Evolutionary conservation across 1,284 basidiomycete species (phyloP), one percentile per base, ranked within the genome.

Genomic region (Apiotrichum brassicae): DNA sequence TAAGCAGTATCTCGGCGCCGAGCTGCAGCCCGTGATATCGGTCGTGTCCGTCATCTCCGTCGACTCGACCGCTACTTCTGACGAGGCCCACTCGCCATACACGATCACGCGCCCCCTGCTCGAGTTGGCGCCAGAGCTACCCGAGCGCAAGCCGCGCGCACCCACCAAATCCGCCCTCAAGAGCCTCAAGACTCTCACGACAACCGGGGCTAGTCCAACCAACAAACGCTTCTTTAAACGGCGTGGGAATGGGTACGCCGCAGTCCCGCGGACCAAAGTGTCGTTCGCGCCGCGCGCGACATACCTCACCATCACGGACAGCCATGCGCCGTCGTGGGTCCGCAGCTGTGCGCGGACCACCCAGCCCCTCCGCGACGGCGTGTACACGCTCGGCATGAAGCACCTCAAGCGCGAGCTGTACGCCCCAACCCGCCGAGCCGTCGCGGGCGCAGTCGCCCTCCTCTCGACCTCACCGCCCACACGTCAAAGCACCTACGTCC

Each of bases 381-480:
- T 28, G 26, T 42, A 25, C 40, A 42, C 40, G 18, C 26, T 42
- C 26, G 28, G 40, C 26, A 42, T 42, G 40, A n/a, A 16, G 40
- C 40, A 12, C 12, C n/a, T 11, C 18, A 9, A 32, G 20, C 16
- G 6, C 14, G 26, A 8, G 24, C 18, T 25, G 18, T 25, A 42
- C 16, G 25, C 3, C 11, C 13, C 12, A 18, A 11, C 6, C 25
- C n/a, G 25, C 9, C 6, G 12, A 34, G 12, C 12, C 33, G n/a
- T 7, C 12, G 33, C 33, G 8, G 14, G 28, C 7, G 28, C n/a
- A n/a, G n/a, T n/a, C 28, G 8, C 28, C 7, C 8, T 14, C 28
- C 28, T 7, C 8, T 14, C 28, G 28, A 30, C 28, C 28, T 30
- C 8, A 14, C 28, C 8, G 28, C 28, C 8, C 28, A 30, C 8